A percentile compares a stretch with the other conserved stretches of the same genome.
These are phyloP conservation scores for Eragrostis nindensis DNA, from an alignment of 176 grass and related monocot genomes.

Conservation along the genomic window DNA sequence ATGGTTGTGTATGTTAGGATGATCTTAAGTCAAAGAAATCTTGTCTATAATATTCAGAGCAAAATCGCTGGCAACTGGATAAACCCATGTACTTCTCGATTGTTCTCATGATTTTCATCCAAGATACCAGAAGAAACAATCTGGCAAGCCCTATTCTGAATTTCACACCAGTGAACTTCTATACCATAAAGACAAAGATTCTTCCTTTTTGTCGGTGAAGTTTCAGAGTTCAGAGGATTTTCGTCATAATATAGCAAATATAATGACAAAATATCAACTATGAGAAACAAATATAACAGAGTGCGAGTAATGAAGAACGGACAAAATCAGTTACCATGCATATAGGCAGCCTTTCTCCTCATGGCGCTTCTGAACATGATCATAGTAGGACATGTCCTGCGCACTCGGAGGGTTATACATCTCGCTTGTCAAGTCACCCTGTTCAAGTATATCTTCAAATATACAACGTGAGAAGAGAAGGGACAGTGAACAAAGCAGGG, in stretches of 20 bases:
- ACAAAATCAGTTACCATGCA: constrained; percentile 61
- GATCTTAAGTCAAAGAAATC: neutral
- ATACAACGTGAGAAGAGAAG: constrained; percentile 18
- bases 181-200: neutral
- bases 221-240: neutral
- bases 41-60: neutral
- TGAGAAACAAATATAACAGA: neutral
- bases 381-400: constrained; percentile 76
- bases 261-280: neutral
- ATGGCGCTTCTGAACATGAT: constrained; percentile 75
- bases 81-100: constrained; percentile 7
- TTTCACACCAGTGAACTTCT: neutral
- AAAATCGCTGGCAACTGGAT: neutral
- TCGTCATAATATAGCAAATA: neutral
- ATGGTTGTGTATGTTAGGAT: neutral
- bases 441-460: constrained; percentile 40
- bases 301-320: neutral
- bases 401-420: constrained; percentile 60
- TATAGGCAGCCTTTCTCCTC: constrained; percentile 93
- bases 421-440: constrained; percentile 12
- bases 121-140: constrained; percentile 1
- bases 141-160: neutral
- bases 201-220: constrained; percentile 11
- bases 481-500: constrained; percentile 44
- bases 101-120: neutral